Conservation (phyloP, 2,329 filamentous ascomycete species). For the Paramyrothecium sp. region DNA sequence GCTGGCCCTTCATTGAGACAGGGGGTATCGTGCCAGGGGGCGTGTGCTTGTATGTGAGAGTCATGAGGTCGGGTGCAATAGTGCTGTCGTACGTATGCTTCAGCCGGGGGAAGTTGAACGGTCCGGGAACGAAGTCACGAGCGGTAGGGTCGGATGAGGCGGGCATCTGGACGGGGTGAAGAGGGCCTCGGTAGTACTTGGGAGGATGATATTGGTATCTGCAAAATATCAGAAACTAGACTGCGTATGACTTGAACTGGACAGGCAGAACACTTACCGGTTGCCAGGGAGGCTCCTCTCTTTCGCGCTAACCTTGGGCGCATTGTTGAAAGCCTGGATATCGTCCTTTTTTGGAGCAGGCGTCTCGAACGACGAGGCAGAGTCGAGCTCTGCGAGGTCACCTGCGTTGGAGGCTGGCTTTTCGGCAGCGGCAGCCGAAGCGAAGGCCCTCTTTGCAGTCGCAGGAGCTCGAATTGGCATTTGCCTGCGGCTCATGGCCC, state of each 20-base stretch:
- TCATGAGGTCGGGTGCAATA: conserved; percentile 82
- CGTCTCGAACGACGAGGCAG: conserved; percentile 45
- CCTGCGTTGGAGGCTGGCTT: conserved; percentile 24
- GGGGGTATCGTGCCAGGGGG: conserved; percentile 68
- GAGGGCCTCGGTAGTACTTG: conserved; percentile 89
- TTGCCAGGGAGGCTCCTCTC: conserved; percentile 42
- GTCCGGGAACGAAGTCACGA: conserved; percentile 84
- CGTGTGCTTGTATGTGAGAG: conserved; percentile 81
- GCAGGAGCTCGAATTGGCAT: conserved; percentile 19
- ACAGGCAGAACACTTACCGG: conserved; percentile 32
- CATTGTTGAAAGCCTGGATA: conserved; percentile 38
- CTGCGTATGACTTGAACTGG: no score
- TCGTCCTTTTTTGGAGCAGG: conserved; percentile 37
- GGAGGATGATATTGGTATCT: conserved; percentile 96
- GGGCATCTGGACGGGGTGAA: conserved; percentile 92
- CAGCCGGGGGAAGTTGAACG: conserved; percentile 83
- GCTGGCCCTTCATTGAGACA: conserved; percentile 55
- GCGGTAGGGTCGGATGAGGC: conserved; percentile 82
- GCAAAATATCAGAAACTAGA: conserved; percentile 17
- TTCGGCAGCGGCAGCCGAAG: conserved; percentile 42
- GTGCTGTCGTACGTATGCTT: conserved; percentile 89
- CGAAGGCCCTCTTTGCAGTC: conserved; percentile 36
- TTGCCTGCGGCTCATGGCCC: conserved; percentile 26
- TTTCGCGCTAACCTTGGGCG: conserved; percentile 31
- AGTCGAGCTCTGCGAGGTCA: conserved; percentile 47